Percentiles rank a stretch among this genome's conserved stretches.
Evolutionary conservation across 1,139 yeast species (phyloP).

Genomic region (Suzukiozyma palmioleophila): DNA sequence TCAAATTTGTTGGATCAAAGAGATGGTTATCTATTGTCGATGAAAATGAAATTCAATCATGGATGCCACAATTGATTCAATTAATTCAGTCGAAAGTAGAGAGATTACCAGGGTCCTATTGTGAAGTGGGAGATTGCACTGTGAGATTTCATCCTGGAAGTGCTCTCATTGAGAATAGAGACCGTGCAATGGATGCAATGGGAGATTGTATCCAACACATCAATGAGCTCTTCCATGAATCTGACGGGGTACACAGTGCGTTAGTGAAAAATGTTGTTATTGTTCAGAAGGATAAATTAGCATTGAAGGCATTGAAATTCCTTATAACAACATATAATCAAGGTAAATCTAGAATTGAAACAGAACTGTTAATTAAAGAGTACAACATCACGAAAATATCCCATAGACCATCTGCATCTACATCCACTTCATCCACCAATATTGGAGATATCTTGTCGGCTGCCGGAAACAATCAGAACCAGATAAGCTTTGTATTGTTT

Average conservation of each 20-base stretch:
- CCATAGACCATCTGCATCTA: not conserved
- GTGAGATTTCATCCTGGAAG: constrained; percentile 70
- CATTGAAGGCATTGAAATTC: constrained; percentile 51
- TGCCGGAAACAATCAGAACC: constrained; percentile 2
- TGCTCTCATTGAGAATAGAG: constrained; percentile 56
- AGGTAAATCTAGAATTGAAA: constrained; percentile 12
- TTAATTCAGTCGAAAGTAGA: constrained; percentile 67
- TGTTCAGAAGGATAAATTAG: constrained; percentile 54
- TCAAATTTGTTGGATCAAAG: constrained; percentile 48
- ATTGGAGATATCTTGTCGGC: constrained; percentile 2
- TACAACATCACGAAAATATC: constrained; percentile 11
- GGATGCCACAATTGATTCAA: constrained; percentile 61
- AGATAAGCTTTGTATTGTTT: constrained; percentile 42
- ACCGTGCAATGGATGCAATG: constrained; percentile 60
- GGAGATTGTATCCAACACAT: constrained; percentile 87
- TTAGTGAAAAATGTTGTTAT: constrained; percentile 66
- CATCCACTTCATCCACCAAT: constrained; percentile 4
- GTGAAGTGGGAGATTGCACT: constrained; percentile 71
- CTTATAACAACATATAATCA: constrained; percentile 31
- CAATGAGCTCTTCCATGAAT: constrained; percentile 62
- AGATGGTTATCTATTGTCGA: constrained; percentile 68
- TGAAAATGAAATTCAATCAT: constrained; percentile 43
- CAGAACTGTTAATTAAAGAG: constrained; percentile 19
- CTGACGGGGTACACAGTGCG: constrained; percentile 72
- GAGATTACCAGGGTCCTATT: constrained; percentile 73